phyloP scores from a whole-genome alignment of 768 basidiomycete genomes.

The Lyophyllum semitale region DNA sequence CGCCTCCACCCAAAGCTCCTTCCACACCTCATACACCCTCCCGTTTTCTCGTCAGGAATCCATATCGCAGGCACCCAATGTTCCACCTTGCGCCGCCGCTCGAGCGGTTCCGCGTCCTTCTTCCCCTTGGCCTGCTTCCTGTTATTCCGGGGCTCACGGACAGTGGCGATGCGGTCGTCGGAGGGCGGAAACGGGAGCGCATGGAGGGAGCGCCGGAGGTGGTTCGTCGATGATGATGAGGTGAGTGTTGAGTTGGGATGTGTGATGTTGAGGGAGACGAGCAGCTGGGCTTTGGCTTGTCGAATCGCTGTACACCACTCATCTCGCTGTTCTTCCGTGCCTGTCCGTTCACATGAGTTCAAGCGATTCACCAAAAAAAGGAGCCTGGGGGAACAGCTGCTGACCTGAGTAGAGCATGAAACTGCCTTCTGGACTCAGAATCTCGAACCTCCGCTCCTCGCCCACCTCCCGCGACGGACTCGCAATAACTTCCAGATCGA shows the following conservation, averaged over 20 bases:
- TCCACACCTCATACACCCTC: slow-evolving; percentile 83
- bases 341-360: slow-evolving; percentile 30
- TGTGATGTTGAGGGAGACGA: slow-evolving; percentile 69
- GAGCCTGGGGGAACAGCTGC: no score
- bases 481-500: slow-evolving; percentile 78
- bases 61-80: slow-evolving; percentile 91
- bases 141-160: slow-evolving; percentile 22
- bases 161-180: slow-evolving; percentile 42
- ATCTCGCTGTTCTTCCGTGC: slow-evolving; percentile 54
- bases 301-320: slow-evolving; percentile 72
- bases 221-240: slow-evolving; percentile 73
- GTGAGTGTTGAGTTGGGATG: slow-evolving; percentile 83
- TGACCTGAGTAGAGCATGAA: slow-evolving; percentile 74
- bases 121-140: slow-evolving; percentile 19
- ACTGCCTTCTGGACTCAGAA: slow-evolving; percentile 75
- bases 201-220: slow-evolving; percentile 71
- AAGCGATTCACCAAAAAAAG: not conserved
- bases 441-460: slow-evolving; percentile 64
- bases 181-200: slow-evolving; percentile 70
- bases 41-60: slow-evolving; percentile 87
- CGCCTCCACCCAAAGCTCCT: slow-evolving; percentile 76
- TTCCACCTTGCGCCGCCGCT: slow-evolving; percentile 60
- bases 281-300: slow-evolving; percentile 64
- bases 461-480: slow-evolving; percentile 43
- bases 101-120: slow-evolving; percentile 18